Conservation (phyloP, 2,329 filamentous ascomycete genomes). For the Pestalotiopsis sp. region DNA sequence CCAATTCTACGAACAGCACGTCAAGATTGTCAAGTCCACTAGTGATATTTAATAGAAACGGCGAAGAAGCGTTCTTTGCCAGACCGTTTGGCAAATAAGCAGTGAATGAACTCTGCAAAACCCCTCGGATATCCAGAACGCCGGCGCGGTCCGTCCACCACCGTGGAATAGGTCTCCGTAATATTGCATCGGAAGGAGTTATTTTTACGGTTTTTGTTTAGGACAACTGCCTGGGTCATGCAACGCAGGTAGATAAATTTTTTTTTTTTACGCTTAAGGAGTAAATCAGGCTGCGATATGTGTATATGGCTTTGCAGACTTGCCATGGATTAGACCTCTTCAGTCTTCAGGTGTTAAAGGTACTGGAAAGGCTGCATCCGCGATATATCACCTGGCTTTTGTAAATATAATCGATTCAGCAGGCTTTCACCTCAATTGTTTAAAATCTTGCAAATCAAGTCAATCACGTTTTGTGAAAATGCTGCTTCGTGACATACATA, state of each 20-base stretch:
- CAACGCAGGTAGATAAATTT: background rate
- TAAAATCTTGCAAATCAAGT: too few relatives aligned
- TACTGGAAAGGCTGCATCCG: background rate
- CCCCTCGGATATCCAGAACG: background rate
- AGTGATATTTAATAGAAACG: background rate
- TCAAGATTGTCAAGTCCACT: slow-evolving; percentile 51
- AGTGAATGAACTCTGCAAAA: background rate
- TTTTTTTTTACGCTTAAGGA: background rate
- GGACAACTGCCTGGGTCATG: background rate
- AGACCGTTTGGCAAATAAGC: background rate
- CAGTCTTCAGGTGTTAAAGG: background rate
- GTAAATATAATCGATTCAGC: too few relatives aligned
- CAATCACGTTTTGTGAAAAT: too few relatives aligned
- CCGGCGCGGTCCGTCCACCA: background rate
- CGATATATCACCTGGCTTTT: too few relatives aligned
- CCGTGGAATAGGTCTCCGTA: background rate
- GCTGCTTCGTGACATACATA: too few relatives aligned
- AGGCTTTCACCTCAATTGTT: too few relatives aligned
- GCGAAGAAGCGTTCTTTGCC: background rate
- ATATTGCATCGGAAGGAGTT: background rate
- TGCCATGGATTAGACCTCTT: background rate
- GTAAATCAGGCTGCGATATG: background rate
- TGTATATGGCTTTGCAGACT: background rate
- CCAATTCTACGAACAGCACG: slow-evolving; percentile 60
- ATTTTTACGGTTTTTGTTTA: background rate